Evolutionary conservation across 139 green algal genomes (phyloP).

Genomic region (Edaphochlamys debaryana): DNA sequence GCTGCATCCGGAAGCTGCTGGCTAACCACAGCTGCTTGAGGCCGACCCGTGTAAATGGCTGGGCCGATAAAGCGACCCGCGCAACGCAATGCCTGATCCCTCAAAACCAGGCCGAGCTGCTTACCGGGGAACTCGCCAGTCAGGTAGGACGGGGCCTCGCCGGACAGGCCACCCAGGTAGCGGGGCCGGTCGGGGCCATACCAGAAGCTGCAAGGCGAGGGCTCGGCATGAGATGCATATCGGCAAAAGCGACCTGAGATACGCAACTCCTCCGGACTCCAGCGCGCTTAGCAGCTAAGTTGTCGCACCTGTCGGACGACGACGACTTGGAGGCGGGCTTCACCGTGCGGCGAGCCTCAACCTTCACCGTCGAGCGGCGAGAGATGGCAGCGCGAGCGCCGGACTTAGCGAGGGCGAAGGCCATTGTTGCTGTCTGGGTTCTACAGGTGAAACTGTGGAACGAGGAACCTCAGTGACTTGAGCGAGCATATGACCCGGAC

Average conservation of each 20-base stretch:
- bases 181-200: constrained; percentile 84
- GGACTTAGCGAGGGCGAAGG: constrained; percentile 25
- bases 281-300: no score
- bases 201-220: constrained; percentile 27
- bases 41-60: no score
- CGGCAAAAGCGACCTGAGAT: background rate
- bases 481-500: no score
- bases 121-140: constrained; percentile 90
- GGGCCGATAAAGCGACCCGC: no score
- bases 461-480: no score
- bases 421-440: constrained; percentile 2
- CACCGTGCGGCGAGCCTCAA: constrained; percentile 44
- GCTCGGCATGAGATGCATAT: background rate
- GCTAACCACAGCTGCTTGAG: no score
- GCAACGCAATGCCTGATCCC: no score
- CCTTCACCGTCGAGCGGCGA: constrained; percentile 21
- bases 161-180: constrained; percentile 88
- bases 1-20: no score
- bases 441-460: background rate
- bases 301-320: constrained; percentile 35
- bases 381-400: constrained; percentile 7
- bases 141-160: constrained; percentile 80
- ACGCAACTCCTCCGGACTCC: background rate
- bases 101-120: no score
- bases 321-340: constrained; percentile 43